A percentile compares a stretch with the other conserved stretches of the same genome.
phyloP scores from a whole-genome alignment of 192 early-diverging fungal species.

The Ramicandelaber brevisporus region DNA sequence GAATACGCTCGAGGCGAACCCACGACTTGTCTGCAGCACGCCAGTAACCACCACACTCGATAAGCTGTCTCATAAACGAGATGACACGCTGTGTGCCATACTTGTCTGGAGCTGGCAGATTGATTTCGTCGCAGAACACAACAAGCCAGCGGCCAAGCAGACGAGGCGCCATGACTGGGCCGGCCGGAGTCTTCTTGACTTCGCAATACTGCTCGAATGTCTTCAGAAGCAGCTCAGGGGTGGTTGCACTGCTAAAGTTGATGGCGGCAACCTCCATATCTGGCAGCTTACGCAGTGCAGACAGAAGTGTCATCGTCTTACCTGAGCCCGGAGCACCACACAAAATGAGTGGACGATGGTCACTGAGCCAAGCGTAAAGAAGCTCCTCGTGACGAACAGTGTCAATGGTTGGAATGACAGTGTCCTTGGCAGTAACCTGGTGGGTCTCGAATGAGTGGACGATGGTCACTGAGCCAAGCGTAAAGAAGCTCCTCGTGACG shows the following conservation, averaged over 20 bases:
- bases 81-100: conserved; percentile 97
- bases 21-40: conserved; percentile 69
- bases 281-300: conserved; percentile 74
- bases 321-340: conserved; percentile 98
- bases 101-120: conserved; percentile 83
- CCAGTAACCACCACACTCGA: conserved; percentile 96
- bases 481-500: conserved; percentile 90
- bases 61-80: conserved; percentile 79
- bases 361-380: conserved; percentile 82
- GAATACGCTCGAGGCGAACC: conserved; percentile 90
- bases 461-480: conserved; percentile 87
- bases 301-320: conserved; percentile 98
- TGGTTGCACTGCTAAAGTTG: conserved; percentile 97
- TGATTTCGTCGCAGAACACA: conserved; percentile 99
- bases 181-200: conserved; percentile 82
- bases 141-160: conserved; percentile 83
- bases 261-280: conserved; percentile 95
- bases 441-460: conserved; percentile 76
- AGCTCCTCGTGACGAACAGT: conserved; percentile 94
- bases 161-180: conserved; percentile 60
- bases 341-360: conserved; percentile 80
- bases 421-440: conserved; percentile 65
- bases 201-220: conserved; percentile 98
- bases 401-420: conserved; percentile 94
- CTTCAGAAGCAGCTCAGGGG: conserved; percentile 79